Percentiles rank a stretch among this genome's conserved stretches.
phyloP scores from a whole-genome alignment of 805 yeast genomes.

The Yarrowia porcina region DNA sequence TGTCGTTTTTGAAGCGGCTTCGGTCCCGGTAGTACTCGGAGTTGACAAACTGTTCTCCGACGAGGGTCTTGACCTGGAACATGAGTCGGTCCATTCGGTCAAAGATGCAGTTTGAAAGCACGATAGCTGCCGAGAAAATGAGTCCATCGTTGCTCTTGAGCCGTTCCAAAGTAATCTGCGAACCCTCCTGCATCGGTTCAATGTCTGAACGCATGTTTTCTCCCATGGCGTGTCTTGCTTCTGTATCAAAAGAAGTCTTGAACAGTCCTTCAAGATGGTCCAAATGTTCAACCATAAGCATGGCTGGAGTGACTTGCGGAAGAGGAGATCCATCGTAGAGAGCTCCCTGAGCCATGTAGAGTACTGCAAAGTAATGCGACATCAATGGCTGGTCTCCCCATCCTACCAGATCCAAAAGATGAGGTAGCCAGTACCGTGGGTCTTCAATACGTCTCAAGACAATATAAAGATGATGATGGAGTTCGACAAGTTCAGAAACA shows the following conservation, averaged over 20 bases:
- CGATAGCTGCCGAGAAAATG: constrained; percentile 31
- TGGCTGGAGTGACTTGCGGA: constrained; percentile 38
- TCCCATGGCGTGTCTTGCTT: constrained; percentile 8
- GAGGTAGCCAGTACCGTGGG: constrained; percentile 31
- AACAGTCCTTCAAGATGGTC: background rate
- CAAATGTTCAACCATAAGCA: constrained; percentile 30
- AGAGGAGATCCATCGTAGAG: constrained; percentile 35
- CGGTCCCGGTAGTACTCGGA: constrained; percentile 28
- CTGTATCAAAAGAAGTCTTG: background rate
- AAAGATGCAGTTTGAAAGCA: constrained; percentile 35
- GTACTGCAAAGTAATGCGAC: constrained; percentile 35
- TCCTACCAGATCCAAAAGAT: constrained; percentile 33
- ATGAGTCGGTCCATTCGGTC: constrained; percentile 38
- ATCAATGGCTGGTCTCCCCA: constrained; percentile 35
- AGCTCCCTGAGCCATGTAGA: constrained; percentile 38
- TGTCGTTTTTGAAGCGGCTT: background rate
- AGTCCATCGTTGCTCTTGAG: constrained; percentile 33
- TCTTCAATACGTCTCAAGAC: constrained; percentile 34
- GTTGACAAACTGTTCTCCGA: constrained; percentile 38
- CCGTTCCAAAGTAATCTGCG: constrained; percentile 5
- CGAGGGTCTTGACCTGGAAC: constrained; percentile 37
- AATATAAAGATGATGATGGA: constrained; percentile 33
- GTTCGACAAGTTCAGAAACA: constrained; percentile 32
- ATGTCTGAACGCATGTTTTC: background rate
- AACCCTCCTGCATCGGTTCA: background rate